phyloP scores from a whole-genome alignment of 225 moss, liverwort and hornwort species.

The Sphagnum tenellum region DNA sequence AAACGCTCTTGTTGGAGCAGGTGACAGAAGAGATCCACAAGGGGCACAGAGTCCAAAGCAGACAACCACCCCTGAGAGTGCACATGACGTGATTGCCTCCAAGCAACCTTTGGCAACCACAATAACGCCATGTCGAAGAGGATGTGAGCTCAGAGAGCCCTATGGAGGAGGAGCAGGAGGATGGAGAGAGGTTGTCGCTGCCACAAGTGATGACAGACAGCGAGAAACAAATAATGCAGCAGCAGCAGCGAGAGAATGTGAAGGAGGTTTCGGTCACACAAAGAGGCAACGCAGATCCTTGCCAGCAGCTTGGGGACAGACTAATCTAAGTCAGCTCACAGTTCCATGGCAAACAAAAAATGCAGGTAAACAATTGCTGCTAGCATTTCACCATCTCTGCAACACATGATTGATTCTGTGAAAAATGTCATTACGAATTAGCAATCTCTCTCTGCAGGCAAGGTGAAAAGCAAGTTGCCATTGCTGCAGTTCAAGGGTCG shows the following conservation, averaged over 20 bases:
- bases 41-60: not conserved
- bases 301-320: conserved; percentile 39
- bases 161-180: no score
- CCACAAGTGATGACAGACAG: not conserved
- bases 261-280: not conserved
- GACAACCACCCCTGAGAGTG: no score
- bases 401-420: not conserved
- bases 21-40: not conserved
- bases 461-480: conserved; percentile 28
- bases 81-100: no score
- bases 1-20: not conserved
- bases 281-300: conserved; percentile 23
- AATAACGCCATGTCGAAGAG: no score
- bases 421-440: not conserved
- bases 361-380: conserved; percentile 14
- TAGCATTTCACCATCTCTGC: not conserved
- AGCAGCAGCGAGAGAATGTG: not conserved
- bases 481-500: conserved; percentile 54
- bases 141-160: no score
- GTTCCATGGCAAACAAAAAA: conserved; percentile 22
- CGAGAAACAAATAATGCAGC: not conserved
- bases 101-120: no score
- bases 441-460: conserved; percentile 20
- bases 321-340: conserved; percentile 4
- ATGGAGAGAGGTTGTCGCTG: no score